phyloP scores from a whole-genome alignment of 2,329 filamentous ascomycete genomes.

The Aspergillus persii region DNA sequence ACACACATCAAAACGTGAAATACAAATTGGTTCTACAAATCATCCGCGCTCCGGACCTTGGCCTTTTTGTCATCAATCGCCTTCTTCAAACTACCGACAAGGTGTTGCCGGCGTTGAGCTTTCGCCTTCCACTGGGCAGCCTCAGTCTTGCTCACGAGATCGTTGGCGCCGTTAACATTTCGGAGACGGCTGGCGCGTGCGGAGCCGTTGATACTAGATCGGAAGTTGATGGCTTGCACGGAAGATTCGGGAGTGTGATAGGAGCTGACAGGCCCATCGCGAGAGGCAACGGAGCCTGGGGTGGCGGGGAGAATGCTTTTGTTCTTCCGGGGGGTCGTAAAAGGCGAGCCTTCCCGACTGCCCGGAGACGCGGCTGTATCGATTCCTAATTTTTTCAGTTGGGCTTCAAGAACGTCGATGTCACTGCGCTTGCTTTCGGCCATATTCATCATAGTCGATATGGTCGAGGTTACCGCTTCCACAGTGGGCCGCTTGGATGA shows the following conservation, averaged over 20 bases:
- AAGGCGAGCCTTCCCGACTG: slow-evolving; percentile 39
- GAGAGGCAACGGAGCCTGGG: slow-evolving; percentile 37
- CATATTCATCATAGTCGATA: slow-evolving; percentile 88
- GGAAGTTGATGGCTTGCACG: slow-evolving; percentile 31
- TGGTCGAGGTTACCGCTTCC: slow-evolving; percentile 87
- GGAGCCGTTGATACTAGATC: slow-evolving; percentile 35
- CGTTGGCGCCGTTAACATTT: slow-evolving; percentile 27
- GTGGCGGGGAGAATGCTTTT: slow-evolving; percentile 34
- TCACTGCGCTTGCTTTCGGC: slow-evolving; percentile 88
- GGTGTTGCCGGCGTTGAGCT: slow-evolving; percentile 33
- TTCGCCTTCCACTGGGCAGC: slow-evolving; percentile 36
- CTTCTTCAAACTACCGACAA: slow-evolving; percentile 36
- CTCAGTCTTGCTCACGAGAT: slow-evolving; percentile 29
- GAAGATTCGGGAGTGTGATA: slow-evolving; percentile 45
- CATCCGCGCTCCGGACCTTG: slow-evolving; percentile 35
- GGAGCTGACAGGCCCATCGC: slow-evolving; percentile 32
- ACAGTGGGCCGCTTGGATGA: slow-evolving; percentile 68
- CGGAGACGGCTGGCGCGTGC: slow-evolving; percentile 32
- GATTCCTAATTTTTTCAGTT: slow-evolving; percentile 72
- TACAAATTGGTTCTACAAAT: slow-evolving; percentile 21
- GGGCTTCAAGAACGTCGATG: slow-evolving; percentile 82
- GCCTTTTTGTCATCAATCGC: slow-evolving; percentile 34
- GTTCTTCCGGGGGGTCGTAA: slow-evolving; percentile 36
- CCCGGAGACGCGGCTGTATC: slow-evolving; percentile 23
- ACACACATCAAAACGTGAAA: background rate